phyloP scores from a whole-genome alignment of 139 green algal species.

The Micractinium sp. region DNA sequence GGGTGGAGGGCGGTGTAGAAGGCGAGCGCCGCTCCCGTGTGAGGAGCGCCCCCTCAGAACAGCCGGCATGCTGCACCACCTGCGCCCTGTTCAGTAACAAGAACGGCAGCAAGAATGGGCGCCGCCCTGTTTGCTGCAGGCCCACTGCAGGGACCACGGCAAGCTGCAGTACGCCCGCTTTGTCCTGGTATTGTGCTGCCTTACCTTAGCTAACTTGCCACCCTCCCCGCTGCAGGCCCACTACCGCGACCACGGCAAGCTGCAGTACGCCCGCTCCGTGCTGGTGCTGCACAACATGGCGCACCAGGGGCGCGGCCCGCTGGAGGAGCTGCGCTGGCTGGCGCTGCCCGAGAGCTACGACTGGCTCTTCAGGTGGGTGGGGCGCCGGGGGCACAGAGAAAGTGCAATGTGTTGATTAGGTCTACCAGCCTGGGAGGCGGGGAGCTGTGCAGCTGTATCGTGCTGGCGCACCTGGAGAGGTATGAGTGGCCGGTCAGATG shows the following conservation, averaged over 20 bases:
- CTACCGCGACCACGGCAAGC: constrained; percentile 94
- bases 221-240: constrained; percentile 72
- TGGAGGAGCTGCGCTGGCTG: constrained; percentile 79
- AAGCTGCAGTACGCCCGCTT: constrained; percentile 89
- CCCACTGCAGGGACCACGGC: constrained; percentile 94
- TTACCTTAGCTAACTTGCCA: not conserved
- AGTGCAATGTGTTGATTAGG: not conserved
- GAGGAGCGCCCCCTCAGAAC: no score
- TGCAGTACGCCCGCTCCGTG: constrained; percentile 85
- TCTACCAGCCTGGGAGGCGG: no score
- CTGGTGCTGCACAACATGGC: constrained; percentile 95
- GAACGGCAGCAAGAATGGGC: no score
- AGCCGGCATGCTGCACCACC: no score
- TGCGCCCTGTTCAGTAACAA: no score
- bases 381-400: not conserved
- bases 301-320: constrained; percentile 89
- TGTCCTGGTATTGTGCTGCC: constrained; percentile 81
- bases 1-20: not conserved
- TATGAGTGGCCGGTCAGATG: no score
- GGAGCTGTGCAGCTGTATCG: no score
- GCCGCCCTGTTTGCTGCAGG: constrained; percentile 72
- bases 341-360: constrained; percentile 83
- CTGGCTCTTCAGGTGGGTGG: constrained; percentile 4
- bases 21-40: no score
- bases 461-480: no score